Evolutionary conservation across 345 rosid species (phyloP), one percentile per base, ranked within the genome.

Genomic region (Eucalyptus urophylla): DNA sequence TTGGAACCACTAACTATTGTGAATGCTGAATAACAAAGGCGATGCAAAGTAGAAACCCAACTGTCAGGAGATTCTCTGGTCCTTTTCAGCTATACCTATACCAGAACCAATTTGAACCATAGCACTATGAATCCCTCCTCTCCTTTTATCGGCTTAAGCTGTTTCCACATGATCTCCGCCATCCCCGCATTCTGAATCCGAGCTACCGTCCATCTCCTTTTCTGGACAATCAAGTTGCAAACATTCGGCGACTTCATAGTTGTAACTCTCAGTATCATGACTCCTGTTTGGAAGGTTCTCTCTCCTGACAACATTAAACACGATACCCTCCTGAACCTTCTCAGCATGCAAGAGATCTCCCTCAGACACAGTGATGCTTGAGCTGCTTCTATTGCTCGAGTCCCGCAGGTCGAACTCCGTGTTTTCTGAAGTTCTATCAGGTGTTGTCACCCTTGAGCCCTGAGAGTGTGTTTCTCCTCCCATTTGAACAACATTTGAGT

Each of bases 301-400:
- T 91, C 91, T 95, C 93, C 91, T 96, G 6, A 97, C 97, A 7
- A 96, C 92, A 62, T 96, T 96, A 60, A 98, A 91, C 90, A 98
- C 92, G 86, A 98, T 87, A 51, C 99, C 99, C 27, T 95, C 94
- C 14, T 87, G 89, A 56, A 92, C 92, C 76, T 92, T 94, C 86
- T 96, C 98, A 27, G 98, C 95, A 87, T 95, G 98, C 92, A 97
- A 90, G 89, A 94, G 94, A 93, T 97, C 97, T 19, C 99, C 98
- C 92, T 96, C 99, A 5, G 92, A 62, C 12, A 97, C 98, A 69
- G 88, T 91, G 76, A 97, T 94, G 91, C 99, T 94, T 16, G 94
- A 93, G 86, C 92, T 88, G 80, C 85, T 86, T 90, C 95, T 90
- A 86, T 50, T 94, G 86, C 92, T 94, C 92, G 86, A 76, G 29